Conservation (phyloP, 2,329 filamentous ascomycete genomes). For the Dryadomyces quercus-mongolicae region DNA sequence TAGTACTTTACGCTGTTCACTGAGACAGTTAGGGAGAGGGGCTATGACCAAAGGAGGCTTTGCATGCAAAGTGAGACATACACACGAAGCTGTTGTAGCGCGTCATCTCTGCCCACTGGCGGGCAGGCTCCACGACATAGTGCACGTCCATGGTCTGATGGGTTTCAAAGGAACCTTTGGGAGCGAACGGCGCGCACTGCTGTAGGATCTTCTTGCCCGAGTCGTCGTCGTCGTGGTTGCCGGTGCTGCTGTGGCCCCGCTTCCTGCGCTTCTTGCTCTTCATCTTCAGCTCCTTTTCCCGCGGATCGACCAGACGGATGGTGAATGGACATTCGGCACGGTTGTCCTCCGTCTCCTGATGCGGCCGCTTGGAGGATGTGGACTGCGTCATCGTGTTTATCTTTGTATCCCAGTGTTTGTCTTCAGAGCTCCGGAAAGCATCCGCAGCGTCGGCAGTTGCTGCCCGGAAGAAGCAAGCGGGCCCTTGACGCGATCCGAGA, state of each 20-base stretch:
- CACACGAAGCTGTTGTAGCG: slow-evolving; percentile 49
- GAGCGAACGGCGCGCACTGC: slow-evolving; percentile 42
- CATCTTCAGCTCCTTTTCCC: slow-evolving; percentile 33
- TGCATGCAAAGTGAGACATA: slow-evolving; percentile 25
- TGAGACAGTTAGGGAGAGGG: slow-evolving; percentile 14
- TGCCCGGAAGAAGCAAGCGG: too few relatives aligned
- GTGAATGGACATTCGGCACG: slow-evolving; percentile 45
- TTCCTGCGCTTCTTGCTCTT: slow-evolving; percentile 29
- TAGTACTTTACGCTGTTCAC: slow-evolving; percentile 47
- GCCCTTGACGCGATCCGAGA: not conserved
- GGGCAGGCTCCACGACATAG: slow-evolving; percentile 39
- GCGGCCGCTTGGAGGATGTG: slow-evolving; percentile 31
- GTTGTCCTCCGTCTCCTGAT: slow-evolving; percentile 34
- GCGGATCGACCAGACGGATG: slow-evolving; percentile 32
- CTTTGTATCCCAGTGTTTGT: too few relatives aligned
- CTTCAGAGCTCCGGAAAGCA: too few relatives aligned
- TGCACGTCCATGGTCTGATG: slow-evolving; percentile 41
- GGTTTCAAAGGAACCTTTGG: slow-evolving; percentile 41
- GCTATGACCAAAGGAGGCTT: not conserved
- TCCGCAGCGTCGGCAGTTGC: too few relatives aligned
- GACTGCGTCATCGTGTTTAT: slow-evolving; percentile 8
- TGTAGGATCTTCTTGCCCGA: slow-evolving; percentile 29
- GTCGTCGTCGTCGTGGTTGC: slow-evolving; percentile 30
- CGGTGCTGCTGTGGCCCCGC: slow-evolving; percentile 18
- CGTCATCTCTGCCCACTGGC: slow-evolving; percentile 46